These are phyloP conservation scores for Trypanosoma mega DNA, from an alignment of 208 protist species.

Conservation along the genomic window DNA sequence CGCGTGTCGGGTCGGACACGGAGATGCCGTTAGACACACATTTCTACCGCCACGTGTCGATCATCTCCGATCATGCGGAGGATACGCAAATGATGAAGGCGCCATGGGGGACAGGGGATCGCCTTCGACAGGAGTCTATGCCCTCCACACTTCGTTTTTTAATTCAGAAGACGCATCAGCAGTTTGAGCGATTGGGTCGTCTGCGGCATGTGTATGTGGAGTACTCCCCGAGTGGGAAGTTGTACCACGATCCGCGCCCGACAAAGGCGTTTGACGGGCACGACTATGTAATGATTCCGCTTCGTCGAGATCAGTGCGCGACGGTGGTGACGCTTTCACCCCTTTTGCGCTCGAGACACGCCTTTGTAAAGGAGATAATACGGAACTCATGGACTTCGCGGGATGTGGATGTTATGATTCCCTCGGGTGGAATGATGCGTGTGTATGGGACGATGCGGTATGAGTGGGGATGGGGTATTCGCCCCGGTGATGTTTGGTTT, in stretches of 20 bases:
- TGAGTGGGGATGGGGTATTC: constrained; percentile 84
- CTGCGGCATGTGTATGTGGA: constrained; percentile 87
- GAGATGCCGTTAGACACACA: constrained; percentile 21
- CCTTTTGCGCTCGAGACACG: constrained; percentile 55
- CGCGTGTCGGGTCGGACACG: background rate
- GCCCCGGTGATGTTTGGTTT: constrained; percentile 66
- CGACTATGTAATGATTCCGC: constrained; percentile 87
- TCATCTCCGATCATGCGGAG: constrained; percentile 83
- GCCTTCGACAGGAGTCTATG: constrained; percentile 54
- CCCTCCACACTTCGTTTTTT: constrained; percentile 69
- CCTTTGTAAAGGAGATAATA: constrained; percentile 57
- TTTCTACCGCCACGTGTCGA: constrained; percentile 41
- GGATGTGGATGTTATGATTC: constrained; percentile 73
- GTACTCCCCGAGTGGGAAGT: constrained; percentile 73
- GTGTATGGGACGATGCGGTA: constrained; percentile 77
- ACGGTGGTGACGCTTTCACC: constrained; percentile 80
- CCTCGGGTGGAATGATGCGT: constrained; percentile 57
- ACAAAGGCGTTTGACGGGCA: constrained; percentile 83
- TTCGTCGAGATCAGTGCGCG: constrained; percentile 48
- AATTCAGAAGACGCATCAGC: constrained; percentile 37
- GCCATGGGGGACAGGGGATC: constrained; percentile 80
- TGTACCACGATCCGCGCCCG: constrained; percentile 55
- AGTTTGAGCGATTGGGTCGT: constrained; percentile 55
- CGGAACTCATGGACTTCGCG: constrained; percentile 74
- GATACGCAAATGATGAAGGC: constrained; percentile 82